Evolutionary conservation across 2,329 filamentous ascomycete genomes (phyloP).

Genomic region (Talaromyces sp.): DNA sequence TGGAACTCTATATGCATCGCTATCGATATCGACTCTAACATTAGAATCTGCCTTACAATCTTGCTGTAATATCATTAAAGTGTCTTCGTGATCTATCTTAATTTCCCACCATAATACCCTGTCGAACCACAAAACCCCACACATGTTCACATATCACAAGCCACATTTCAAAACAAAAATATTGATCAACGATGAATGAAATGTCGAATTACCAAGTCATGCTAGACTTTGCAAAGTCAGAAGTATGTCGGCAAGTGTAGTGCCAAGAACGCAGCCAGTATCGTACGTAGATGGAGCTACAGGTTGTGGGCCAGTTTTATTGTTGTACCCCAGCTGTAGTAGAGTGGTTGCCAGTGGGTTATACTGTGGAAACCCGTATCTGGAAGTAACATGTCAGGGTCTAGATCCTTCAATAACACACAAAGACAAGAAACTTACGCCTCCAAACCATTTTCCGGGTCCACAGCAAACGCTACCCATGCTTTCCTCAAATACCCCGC

Average conservation of each 20-base stretch:
- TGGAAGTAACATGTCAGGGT: neutral
- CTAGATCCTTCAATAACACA: neutral
- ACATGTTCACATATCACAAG: neutral
- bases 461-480: slow-evolving; percentile 12
- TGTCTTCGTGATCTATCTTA: neutral
- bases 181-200: neutral
- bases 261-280: slow-evolving; percentile 2
- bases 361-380: slow-evolving; percentile 10
- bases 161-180: too few species aligned
- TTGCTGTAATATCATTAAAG: neutral
- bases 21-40: neutral
- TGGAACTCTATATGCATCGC: neutral
- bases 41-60: neutral
- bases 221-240: neutral
- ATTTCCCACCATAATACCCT: neutral
- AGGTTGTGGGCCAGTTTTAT: slow-evolving; percentile 1
- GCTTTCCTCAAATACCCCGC: slow-evolving; percentile 9
- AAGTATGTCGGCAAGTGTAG: neutral
- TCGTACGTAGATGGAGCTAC: slow-evolving; percentile 2
- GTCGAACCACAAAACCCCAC: neutral
- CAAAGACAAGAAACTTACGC: neutral
- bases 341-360: neutral
- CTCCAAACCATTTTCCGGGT: slow-evolving; percentile 7
- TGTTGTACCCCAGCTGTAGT: slow-evolving; percentile 3
- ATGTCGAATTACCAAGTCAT: neutral